Evolutionary conservation across 2,329 filamentous ascomycete species (phyloP).

Genomic region (Xenoacremonium recifei): DNA sequence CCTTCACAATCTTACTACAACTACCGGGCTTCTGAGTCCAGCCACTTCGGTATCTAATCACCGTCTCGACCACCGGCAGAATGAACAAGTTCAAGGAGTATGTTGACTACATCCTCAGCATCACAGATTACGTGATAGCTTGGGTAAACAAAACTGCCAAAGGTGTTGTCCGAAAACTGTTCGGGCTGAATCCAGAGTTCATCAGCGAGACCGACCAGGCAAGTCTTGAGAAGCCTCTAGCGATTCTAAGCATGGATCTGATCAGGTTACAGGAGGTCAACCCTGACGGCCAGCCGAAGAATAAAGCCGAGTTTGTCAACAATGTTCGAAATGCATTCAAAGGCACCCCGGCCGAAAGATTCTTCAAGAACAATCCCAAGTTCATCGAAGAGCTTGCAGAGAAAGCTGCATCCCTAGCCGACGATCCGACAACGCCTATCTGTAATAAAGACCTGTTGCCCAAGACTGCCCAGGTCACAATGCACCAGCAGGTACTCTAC

Average conservation of each 20-base stretch:
- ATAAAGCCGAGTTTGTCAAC: neutral
- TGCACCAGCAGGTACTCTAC: slow-evolving; percentile 1
- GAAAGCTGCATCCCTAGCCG: neutral
- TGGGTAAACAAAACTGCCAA: neutral
- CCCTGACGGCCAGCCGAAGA: neutral
- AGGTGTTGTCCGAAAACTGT: neutral
- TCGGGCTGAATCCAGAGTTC: neutral
- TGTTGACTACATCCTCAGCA: no score
- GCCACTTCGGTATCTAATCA: no score
- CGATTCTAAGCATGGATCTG: no score
- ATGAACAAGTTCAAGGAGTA: no score
- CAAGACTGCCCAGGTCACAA: neutral
- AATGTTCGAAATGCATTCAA: neutral
- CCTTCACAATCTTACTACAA: no score
- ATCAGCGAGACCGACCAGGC: neutral
- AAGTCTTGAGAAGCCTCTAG: no score
- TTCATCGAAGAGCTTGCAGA: neutral
- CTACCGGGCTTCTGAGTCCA: no score
- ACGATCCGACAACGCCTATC: neutral
- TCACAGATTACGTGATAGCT: neutral
- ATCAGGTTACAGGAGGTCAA: neutral
- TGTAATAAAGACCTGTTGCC: neutral
- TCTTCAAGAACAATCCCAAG: neutral
- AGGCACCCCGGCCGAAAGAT: neutral
- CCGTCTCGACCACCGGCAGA: no score